phyloP scores from a whole-genome alignment of 73 alveolate species.

The Vitrella brassicaformis region DNA sequence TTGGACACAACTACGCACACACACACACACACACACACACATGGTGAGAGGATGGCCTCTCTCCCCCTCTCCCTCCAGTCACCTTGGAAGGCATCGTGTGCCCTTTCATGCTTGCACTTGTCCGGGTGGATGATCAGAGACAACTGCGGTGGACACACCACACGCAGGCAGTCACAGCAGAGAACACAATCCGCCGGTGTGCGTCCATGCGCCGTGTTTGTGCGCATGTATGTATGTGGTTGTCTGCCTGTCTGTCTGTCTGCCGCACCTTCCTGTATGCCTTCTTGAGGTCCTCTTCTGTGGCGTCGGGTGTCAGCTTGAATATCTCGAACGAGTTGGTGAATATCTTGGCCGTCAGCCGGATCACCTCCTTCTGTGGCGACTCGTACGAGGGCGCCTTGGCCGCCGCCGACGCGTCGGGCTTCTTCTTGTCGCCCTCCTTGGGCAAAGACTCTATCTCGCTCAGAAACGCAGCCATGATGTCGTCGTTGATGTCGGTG shows the following conservation, averaged over 20 bases:
- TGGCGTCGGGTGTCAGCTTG: not conserved
- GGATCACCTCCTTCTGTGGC: not conserved
- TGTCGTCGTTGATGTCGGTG: too few species aligned
- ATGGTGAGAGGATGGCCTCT: not conserved
- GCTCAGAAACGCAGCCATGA: too few species aligned
- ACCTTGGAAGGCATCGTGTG: not conserved
- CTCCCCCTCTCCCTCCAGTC: not conserved
- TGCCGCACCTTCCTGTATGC: not conserved
- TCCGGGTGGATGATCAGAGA: not conserved
- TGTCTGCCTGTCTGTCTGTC: not conserved
- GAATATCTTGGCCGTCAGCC: not conserved
- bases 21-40: not conserved
- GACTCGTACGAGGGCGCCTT: too few species aligned
- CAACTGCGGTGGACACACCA: not conserved
- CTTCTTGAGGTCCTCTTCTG: not conserved
- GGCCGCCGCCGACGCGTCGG: too few species aligned
- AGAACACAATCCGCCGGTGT: too few species aligned
- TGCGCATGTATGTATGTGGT: not conserved
- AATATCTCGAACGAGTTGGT: not conserved
- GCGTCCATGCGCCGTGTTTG: too few species aligned
- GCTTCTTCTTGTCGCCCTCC: too few species aligned
- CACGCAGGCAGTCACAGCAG: not conserved
- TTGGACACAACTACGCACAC: not conserved
- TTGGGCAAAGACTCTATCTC: too few species aligned
- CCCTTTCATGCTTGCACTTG: not conserved